These are phyloP conservation scores for Podila clonocystis DNA, from an alignment of 192 early-diverging fungal genomes.

Conservation along the genomic window DNA sequence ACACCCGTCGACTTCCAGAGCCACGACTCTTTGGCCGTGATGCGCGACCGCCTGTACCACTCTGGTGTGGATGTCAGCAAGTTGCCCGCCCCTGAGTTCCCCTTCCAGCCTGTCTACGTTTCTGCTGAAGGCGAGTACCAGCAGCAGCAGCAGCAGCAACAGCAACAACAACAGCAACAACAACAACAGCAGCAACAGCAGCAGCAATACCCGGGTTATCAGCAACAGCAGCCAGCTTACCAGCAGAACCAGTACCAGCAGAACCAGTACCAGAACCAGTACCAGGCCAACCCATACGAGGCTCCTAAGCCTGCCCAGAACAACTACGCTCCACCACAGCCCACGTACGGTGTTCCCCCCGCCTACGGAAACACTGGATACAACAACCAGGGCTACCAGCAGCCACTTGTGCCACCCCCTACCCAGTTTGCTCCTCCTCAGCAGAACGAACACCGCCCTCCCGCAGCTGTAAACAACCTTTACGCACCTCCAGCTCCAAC, in stretches of 20 bases:
- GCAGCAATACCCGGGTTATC: conserved; percentile 17
- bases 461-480: conserved; percentile 37
- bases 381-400: conserved; percentile 35
- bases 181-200: conserved; percentile 50
- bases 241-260: conserved; percentile 28
- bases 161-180: conserved; percentile 24
- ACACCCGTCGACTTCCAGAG: conserved; percentile 73
- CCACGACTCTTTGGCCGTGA: conserved; percentile 64
- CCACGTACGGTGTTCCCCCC: conserved; percentile 11
- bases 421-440: conserved; percentile 32
- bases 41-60: conserved; percentile 79
- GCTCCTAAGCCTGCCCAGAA: conserved; percentile 12
- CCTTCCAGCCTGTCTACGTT: conserved; percentile 70
- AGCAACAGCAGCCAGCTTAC: conserved; percentile 20
- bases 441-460: conserved; percentile 40
- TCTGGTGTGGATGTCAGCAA: conserved; percentile 57
- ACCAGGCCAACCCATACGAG: conserved; percentile 9
- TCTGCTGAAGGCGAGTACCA: conserved; percentile 55
- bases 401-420: conserved; percentile 29
- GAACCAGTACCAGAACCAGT: conserved; percentile 17
- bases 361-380: conserved; percentile 40
- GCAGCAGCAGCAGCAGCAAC: conserved; percentile 39
- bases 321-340: conserved; percentile 13
- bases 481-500: conserved; percentile 37
- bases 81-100: conserved; percentile 62